These are phyloP conservation scores for Aspergillus alliaceus DNA, from an alignment of 2,329 filamentous ascomycete genomes.

Conservation along the genomic window DNA sequence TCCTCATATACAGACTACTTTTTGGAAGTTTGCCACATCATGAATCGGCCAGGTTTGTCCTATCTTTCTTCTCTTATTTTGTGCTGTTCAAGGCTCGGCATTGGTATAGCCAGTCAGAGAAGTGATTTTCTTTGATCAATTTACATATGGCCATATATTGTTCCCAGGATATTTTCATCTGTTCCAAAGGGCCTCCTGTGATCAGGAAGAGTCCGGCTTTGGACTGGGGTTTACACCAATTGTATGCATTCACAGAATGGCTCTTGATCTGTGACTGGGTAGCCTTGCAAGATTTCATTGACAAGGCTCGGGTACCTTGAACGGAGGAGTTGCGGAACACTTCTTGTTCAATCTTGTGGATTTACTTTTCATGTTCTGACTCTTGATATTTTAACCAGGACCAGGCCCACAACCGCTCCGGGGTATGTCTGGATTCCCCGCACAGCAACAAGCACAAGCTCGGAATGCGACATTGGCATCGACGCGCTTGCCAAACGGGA, in stretches of 20 bases:
- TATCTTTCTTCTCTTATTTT: slow-evolving; percentile 27
- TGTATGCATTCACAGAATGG: slow-evolving; percentile 16
- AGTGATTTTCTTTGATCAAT: not conserved
- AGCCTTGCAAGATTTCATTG: not conserved
- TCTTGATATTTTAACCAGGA: slow-evolving; percentile 33
- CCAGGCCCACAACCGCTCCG: slow-evolving; percentile 53
- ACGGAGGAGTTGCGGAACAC: too few species aligned
- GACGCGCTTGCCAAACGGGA: slow-evolving; percentile 54
- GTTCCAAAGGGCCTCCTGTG: slow-evolving; percentile 1
- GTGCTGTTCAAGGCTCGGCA: slow-evolving; percentile 16
- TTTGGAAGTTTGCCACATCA: slow-evolving; percentile 27
- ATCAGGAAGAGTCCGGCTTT: slow-evolving; percentile 1
- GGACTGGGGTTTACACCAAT: slow-evolving; percentile 19
- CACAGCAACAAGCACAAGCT: slow-evolving; percentile 50
- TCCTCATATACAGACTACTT: slow-evolving; percentile 13
- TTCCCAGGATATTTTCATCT: not conserved
- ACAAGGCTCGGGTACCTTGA: not conserved
- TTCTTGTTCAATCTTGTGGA: not conserved
- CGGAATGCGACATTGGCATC: slow-evolving; percentile 50
- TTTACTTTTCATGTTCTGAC: slow-evolving; percentile 11
- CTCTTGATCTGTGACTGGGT: slow-evolving; percentile 23
- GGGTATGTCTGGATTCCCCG: slow-evolving; percentile 55
- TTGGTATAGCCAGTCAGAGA: slow-evolving; percentile 8
- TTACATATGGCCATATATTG: not conserved
- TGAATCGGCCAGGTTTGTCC: slow-evolving; percentile 54